Percentiles rank a stretch among this genome's conserved stretches.
phyloP scores from a whole-genome alignment of 345 rosid genomes.

The Citrus mangshanensis region DNA sequence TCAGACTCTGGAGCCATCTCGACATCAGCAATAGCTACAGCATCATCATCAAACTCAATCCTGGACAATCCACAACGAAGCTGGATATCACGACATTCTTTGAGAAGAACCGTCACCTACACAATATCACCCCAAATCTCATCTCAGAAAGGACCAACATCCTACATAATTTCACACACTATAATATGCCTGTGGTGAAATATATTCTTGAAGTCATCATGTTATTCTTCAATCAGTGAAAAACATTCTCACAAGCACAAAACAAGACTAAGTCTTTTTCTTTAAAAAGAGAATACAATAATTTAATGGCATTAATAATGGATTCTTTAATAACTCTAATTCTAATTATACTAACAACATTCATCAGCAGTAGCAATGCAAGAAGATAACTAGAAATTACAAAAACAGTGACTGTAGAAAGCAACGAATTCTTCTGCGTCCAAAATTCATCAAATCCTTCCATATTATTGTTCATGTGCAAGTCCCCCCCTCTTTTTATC shows the following conservation, averaged over 20 bases:
- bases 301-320: no score
- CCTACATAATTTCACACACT: not conserved
- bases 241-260: not conserved
- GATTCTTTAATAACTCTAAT: not conserved
- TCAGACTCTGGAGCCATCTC: slow-evolving; percentile 52
- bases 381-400: not conserved
- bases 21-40: slow-evolving; percentile 30
- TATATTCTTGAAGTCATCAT: not conserved
- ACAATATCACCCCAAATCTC: not conserved
- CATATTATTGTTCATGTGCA: not conserved
- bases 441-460: not conserved
- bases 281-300: not conserved
- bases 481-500: no score
- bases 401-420: not conserved
- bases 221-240: not conserved
- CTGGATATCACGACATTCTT: slow-evolving; percentile 95
- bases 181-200: not conserved
- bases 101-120: slow-evolving; percentile 86
- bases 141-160: not conserved
- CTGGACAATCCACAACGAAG: slow-evolving; percentile 71
- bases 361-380: not conserved
- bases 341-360: not conserved
- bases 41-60: slow-evolving; percentile 42
- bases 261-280: not conserved
- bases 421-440: not conserved